These are phyloP conservation scores for Vaccinium myrtillus DNA, from an alignment of 148 eudicot genomes.

Conservation along the genomic window DNA sequence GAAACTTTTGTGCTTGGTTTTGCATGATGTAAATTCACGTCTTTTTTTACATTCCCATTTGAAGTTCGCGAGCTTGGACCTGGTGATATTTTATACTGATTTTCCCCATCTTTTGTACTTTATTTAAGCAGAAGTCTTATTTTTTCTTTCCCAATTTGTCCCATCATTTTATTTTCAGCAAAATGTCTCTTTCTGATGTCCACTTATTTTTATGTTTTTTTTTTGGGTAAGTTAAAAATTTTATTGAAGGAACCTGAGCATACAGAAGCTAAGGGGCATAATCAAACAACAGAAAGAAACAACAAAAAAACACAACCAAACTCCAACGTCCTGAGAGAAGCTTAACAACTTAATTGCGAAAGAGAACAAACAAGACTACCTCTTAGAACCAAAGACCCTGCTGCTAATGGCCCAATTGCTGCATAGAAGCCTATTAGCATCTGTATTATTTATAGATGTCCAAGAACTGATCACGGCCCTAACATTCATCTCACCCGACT, in stretches of 20 bases:
- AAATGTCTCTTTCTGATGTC: background rate
- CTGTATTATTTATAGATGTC: too few relatives aligned
- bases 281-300: background rate
- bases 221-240: background rate
- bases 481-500: too few relatives aligned
- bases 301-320: too few relatives aligned
- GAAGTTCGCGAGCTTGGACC: constrained; percentile 2
- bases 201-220: background rate
- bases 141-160: background rate
- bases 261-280: too few relatives aligned
- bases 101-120: background rate
- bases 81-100: background rate
- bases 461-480: too few relatives aligned
- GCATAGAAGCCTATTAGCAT: too few relatives aligned
- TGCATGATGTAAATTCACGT: background rate
- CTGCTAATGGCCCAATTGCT: too few relatives aligned
- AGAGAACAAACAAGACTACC: too few relatives aligned
- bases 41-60: background rate
- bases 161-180: background rate
- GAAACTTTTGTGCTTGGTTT: background rate
- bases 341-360: too few relatives aligned
- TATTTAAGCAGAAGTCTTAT: background rate
- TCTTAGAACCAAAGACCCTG: too few relatives aligned
- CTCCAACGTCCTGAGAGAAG: too few relatives aligned
- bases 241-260: too few relatives aligned